These are phyloP conservation scores for Cryptococcus hybrid DNA, from an alignment of 1,284 basidiomycete species.

Conservation along the genomic window DNA sequence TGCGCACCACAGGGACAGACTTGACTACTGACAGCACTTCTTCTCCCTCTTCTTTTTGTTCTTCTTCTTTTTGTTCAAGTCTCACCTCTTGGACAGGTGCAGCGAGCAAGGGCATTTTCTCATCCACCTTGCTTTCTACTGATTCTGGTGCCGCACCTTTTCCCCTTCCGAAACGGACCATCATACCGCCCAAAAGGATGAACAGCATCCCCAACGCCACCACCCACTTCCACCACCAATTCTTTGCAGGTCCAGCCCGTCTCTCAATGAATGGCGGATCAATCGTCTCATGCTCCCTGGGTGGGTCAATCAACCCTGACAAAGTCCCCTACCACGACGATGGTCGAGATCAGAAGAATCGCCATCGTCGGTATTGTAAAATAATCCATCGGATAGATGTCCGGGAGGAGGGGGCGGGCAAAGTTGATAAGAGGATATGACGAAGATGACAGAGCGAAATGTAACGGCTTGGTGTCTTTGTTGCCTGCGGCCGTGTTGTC, in stretches of 20 bases:
- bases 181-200: not conserved
- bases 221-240: not conserved
- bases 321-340: conserved; percentile 21
- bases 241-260: not conserved
- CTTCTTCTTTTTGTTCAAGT: not conserved
- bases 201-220: not conserved
- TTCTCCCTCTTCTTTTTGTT: not conserved
- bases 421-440: conserved; percentile 47
- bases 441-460: conserved; percentile 45
- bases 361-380: conserved; percentile 34
- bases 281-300: conserved; percentile 24
- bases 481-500: not conserved
- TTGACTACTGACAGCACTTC: no score
- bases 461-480: conserved; percentile 8
- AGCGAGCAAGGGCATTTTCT: not conserved
- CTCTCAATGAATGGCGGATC: not conserved
- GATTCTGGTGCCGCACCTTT: not conserved
- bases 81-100: not conserved
- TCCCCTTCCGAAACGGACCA: not conserved
- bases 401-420: conserved; percentile 41
- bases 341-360: conserved; percentile 7
- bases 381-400: conserved; percentile 37
- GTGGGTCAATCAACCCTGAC: conserved; percentile 45
- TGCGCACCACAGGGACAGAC: not conserved
- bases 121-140: not conserved